Conservation (phyloP, 768 basidiomycete genomes). For the Boletus subparvulus region DNA sequence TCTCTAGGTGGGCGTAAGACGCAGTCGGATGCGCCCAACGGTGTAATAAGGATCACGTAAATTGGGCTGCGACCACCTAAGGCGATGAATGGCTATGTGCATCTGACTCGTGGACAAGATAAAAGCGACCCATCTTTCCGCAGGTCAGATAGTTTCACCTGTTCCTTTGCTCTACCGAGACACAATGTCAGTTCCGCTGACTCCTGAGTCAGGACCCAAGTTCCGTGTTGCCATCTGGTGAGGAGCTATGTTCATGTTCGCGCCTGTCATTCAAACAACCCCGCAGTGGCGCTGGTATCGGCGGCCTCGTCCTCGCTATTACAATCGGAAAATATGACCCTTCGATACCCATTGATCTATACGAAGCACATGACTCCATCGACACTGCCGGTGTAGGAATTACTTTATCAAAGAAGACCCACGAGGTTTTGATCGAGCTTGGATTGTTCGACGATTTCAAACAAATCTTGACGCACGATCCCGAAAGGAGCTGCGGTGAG, state of each 20-base stretch:
- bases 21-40: no score
- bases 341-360: conserved; percentile 40
- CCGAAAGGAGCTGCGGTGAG: conserved; percentile 17
- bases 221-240: conserved; percentile 28
- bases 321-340: conserved; percentile 35
- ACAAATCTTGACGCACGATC: conserved; percentile 10
- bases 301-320: conserved; percentile 43
- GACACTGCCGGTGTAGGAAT: conserved; percentile 43
- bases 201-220: background rate
- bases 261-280: background rate
- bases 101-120: background rate
- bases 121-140: no score
- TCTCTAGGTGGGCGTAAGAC: no score
- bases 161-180: no score
- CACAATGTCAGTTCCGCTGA: background rate
- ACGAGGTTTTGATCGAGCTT: conserved; percentile 44
- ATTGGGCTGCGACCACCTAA: no score
- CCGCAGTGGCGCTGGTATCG: conserved; percentile 41
- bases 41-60: no score
- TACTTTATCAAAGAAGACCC: conserved; percentile 47
- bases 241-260: background rate
- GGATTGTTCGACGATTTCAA: conserved; percentile 39
- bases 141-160: background rate
- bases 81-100: no score
- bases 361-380: conserved; percentile 45